A percentile compares a stretch with the other conserved stretches of the same genome.
These are phyloP conservation scores for Tricholoma sp. DNA, from an alignment of 768 basidiomycete genomes.

Conservation along the genomic window DNA sequence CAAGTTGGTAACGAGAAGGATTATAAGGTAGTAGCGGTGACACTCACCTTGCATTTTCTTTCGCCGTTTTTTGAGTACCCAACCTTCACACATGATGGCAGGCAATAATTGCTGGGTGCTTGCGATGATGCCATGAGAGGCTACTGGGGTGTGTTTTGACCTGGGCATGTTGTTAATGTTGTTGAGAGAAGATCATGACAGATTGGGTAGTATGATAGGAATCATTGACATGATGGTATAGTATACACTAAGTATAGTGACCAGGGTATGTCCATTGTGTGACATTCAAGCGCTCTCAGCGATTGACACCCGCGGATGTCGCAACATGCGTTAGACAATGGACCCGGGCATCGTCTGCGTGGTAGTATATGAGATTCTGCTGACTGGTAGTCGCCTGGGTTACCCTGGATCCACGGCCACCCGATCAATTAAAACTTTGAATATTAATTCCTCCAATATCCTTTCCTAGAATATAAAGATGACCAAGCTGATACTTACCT, in stretches of 20 bases:
- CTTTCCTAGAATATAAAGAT: conserved; percentile 20
- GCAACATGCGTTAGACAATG: too few relatives aligned
- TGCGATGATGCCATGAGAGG: background rate
- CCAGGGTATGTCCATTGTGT: too few relatives aligned
- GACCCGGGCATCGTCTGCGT: too few relatives aligned
- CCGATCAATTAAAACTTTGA: background rate
- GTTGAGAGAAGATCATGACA: background rate
- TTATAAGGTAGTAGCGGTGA: background rate
- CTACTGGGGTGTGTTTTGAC: background rate
- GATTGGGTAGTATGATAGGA: background rate
- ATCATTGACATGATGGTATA: too few relatives aligned
- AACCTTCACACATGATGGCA: conserved; percentile 56
- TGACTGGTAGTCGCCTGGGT: background rate
- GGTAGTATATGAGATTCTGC: too few relatives aligned
- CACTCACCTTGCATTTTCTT: conserved; percentile 81
- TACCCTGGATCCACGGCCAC: background rate
- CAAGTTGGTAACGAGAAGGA: background rate
- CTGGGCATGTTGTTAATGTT: background rate
- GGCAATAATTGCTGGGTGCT: conserved; percentile 11
- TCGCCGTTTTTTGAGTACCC: conserved; percentile 82
- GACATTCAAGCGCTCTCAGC: too few relatives aligned
- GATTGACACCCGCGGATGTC: too few relatives aligned
- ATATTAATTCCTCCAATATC: background rate
- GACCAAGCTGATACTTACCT: conserved; percentile 13
- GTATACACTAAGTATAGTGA: too few relatives aligned